These are phyloP conservation scores for Boletus reticulatus DNA, from an alignment of 768 basidiomycete species.

Conservation along the genomic window DNA sequence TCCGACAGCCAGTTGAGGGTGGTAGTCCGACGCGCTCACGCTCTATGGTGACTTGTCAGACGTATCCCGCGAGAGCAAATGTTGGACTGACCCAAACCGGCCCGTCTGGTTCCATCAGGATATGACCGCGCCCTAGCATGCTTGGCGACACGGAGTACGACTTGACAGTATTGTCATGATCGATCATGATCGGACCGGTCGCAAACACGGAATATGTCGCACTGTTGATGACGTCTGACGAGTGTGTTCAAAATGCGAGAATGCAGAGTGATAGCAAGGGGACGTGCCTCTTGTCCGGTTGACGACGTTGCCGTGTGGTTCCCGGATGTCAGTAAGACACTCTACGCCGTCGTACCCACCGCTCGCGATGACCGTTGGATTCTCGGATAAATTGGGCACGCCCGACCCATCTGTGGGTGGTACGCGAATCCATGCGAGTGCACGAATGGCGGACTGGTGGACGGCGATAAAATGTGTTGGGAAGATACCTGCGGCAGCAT, in stretches of 20 bases:
- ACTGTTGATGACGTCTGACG: conserved; percentile 65
- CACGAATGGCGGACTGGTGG: conserved; percentile 80
- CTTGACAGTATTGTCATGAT: conserved; percentile 81
- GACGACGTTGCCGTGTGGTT: conserved; percentile 62
- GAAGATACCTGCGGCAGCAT: conserved; percentile 35
- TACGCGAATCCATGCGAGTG: conserved; percentile 69
- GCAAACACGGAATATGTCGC: conserved; percentile 66
- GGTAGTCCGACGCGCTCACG: conserved; percentile 75
- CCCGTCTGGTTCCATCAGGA: conserved; percentile 70
- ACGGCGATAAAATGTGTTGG: conserved; percentile 72
- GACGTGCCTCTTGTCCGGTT: conserved; percentile 72
- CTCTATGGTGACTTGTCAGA: conserved; percentile 42
- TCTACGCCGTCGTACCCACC: conserved; percentile 82
- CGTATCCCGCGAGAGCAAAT: neutral
- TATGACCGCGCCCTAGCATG: conserved; percentile 72
- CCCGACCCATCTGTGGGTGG: conserved; percentile 56
- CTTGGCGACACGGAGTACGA: conserved; percentile 68
- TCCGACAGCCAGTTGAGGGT: conserved; percentile 80
- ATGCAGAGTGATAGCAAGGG: neutral
- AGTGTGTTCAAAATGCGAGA: neutral
- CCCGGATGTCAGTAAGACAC: conserved; percentile 74
- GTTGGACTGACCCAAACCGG: conserved; percentile 73
- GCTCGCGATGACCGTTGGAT: conserved; percentile 73
- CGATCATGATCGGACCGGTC: conserved; percentile 73
- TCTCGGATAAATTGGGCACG: conserved; percentile 40